Evolutionary conservation across 139 green algal genomes (phyloP), one percentile per base, ranked within the genome.

Genomic region (Chara braunii): DNA sequence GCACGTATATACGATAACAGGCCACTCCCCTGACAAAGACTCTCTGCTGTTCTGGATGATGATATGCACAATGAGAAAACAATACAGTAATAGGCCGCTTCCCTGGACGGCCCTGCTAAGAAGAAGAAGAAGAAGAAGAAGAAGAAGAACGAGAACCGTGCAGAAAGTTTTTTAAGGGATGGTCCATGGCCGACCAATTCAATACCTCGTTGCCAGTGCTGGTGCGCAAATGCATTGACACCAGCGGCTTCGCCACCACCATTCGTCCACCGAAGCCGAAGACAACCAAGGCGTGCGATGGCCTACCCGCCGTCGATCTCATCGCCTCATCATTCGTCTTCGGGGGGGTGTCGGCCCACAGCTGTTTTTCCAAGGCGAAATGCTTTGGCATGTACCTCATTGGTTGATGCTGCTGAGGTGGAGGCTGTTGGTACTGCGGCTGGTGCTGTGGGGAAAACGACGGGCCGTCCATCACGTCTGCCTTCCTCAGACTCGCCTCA

Each of bases 241-340:
- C 53, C 8, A 18, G 32, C 26, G 55, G 64, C 52, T 30, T 72
- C 64, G 67, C 32, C 24, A 73, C 36, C 5, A 72, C n/a, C 54
- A 60, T 8, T 11, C 30, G 30, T 34, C 65, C 65, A 36, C 65
- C 65, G 32, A 74, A 74, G 6, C 55, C 65, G 56, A 74, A 68
- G 4, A 23, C 3, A 3, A 37, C 29, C 37, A 71, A 12, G 26
- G 65, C 31, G 57, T 70, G 55, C 3, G 65, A 56, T 3, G 65
- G 65, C n/a, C 44, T 28, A 2, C 65, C 65, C 32, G 23, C 52
- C 2, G 52, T 37, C 14, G 32, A 36, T 8, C 18, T 33, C 65
- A 69, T 51, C 31, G 65, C 65, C 65, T 74, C 65, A 12, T 9
- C 56, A 34, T 26, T 36, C 35, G 18, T 60, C 11, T 37, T 6